Evolutionary conservation across 768 basidiomycete genomes (phyloP).

Genomic region (Suillus paluster): DNA sequence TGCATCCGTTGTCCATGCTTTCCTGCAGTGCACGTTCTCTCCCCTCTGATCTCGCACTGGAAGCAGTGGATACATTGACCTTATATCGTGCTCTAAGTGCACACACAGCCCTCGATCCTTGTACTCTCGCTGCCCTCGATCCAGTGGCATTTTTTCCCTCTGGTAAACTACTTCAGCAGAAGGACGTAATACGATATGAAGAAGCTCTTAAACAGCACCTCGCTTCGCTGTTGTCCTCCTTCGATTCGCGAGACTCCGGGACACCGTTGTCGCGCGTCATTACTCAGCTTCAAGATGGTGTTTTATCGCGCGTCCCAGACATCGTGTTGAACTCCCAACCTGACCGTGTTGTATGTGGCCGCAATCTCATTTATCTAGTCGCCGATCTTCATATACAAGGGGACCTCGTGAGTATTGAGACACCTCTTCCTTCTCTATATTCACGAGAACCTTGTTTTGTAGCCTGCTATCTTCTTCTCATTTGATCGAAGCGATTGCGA

Average conservation of each 20-base stretch:
- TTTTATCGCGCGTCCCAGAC: slow-evolving; percentile 27
- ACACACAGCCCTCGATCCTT: slow-evolving; percentile 26
- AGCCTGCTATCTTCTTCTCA: slow-evolving; percentile 73
- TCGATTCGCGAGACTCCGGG: slow-evolving; percentile 37
- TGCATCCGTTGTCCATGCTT: slow-evolving; percentile 69
- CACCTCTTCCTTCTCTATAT: background rate
- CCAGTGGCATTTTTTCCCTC: slow-evolving; percentile 51
- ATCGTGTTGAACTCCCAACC: slow-evolving; percentile 40
- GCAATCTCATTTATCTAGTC: slow-evolving; percentile 55
- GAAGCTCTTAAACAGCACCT: slow-evolving; percentile 51
- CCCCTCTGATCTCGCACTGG: slow-evolving; percentile 67
- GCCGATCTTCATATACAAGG: slow-evolving; percentile 59
- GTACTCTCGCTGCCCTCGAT: slow-evolving; percentile 34
- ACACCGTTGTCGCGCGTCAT: slow-evolving; percentile 46
- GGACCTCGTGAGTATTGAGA: slow-evolving; percentile 52
- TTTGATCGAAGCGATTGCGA: slow-evolving; percentile 68
- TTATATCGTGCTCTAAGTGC: slow-evolving; percentile 51
- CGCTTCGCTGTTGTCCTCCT: slow-evolving; percentile 38
- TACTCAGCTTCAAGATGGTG: slow-evolving; percentile 43
- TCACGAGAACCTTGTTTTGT: background rate
- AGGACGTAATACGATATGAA: slow-evolving; percentile 66
- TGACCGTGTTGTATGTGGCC: slow-evolving; percentile 31
- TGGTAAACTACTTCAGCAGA: slow-evolving; percentile 52
- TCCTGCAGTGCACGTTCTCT: slow-evolving; percentile 53
- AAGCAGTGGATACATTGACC: slow-evolving; percentile 57